Evolutionary conservation across 2,329 filamentous ascomycete species (phyloP).

Genomic region (Penicillium griseofulvum): DNA sequence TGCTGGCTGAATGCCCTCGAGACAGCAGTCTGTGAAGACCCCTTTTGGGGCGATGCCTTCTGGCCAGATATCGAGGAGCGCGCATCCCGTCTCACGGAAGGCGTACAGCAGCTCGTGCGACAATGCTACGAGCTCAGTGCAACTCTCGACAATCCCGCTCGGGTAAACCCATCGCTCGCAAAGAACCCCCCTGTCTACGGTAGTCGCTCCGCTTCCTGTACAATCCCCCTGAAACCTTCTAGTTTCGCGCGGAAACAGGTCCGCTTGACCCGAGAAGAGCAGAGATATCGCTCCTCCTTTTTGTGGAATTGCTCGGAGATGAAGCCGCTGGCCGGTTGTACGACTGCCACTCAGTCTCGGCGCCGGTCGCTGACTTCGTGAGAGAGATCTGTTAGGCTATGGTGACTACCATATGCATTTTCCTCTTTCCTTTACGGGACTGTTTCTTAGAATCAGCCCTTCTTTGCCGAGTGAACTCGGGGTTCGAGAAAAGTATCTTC

Average conservation of each 20-base stretch:
- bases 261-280: constrained; percentile 36
- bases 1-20: constrained; percentile 42
- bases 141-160: constrained; percentile 24
- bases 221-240: constrained; percentile 29
- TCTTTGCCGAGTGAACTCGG: not conserved
- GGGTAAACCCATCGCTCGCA: constrained; percentile 15
- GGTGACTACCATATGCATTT: constrained; percentile 3
- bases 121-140: constrained; percentile 40
- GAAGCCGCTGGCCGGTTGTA: constrained; percentile 17
- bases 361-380: constrained; percentile 27
- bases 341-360: constrained; percentile 18
- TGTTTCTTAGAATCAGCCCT: not conserved
- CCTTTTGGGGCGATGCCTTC: constrained; percentile 44
- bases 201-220: constrained; percentile 20
- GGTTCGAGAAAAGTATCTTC: not conserved
- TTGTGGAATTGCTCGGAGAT: constrained; percentile 26
- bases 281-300: constrained; percentile 27
- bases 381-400: not conserved
- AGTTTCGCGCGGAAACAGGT: constrained; percentile 34
- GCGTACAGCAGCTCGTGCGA: constrained; percentile 39
- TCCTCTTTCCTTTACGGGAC: not conserved
- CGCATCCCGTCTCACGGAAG: constrained; percentile 37
- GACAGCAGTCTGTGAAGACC: constrained; percentile 42
- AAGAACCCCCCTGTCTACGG: constrained; percentile 20
- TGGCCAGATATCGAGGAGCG: constrained; percentile 44